phyloP scores from a whole-genome alignment of 805 yeast species.

The Spathaspora hagerdaliae region DNA sequence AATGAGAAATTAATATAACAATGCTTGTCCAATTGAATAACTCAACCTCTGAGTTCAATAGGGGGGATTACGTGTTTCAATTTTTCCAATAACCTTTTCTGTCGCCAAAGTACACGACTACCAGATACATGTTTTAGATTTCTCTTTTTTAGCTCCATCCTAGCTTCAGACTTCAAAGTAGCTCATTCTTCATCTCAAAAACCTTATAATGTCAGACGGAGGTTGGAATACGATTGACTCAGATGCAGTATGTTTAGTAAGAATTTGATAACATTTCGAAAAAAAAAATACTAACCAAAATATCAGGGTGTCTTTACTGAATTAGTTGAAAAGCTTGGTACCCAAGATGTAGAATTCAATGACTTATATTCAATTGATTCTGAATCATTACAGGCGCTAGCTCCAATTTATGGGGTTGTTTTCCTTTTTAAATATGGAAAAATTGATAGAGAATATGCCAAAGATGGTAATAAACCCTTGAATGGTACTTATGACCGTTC shows the following conservation, averaged over 20 bases:
- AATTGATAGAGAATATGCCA: conserved; percentile 29
- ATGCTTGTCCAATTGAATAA: background rate
- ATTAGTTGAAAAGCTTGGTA: conserved; percentile 52
- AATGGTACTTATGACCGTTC: conserved; percentile 41
- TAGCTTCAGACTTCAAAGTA: too few relatives aligned
- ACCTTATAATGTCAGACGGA: conserved; percentile 3
- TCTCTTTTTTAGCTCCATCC: too few relatives aligned
- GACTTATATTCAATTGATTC: conserved; percentile 54
- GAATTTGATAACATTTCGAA: background rate
- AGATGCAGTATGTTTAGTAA: conserved; percentile 44
- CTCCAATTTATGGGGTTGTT: conserved; percentile 54
- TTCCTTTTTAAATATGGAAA: conserved; percentile 59
- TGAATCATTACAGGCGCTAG: conserved; percentile 28
- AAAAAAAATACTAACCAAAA: conserved; percentile 9
- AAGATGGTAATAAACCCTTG: conserved; percentile 29
- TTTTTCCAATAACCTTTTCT: too few relatives aligned
- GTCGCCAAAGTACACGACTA: too few relatives aligned
- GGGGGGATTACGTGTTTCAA: too few relatives aligned
- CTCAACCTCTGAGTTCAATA: background rate
- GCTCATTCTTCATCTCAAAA: too few relatives aligned
- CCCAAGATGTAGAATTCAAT: conserved; percentile 50
- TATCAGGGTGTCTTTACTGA: conserved; percentile 57
- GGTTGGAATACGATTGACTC: conserved; percentile 66
- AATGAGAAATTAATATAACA: background rate
- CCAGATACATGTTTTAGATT: too few relatives aligned